Base-by-base conservation (phyloP, 2,329 filamentous ascomycete genomes). In the Sporothrix brasiliensis region DNA sequence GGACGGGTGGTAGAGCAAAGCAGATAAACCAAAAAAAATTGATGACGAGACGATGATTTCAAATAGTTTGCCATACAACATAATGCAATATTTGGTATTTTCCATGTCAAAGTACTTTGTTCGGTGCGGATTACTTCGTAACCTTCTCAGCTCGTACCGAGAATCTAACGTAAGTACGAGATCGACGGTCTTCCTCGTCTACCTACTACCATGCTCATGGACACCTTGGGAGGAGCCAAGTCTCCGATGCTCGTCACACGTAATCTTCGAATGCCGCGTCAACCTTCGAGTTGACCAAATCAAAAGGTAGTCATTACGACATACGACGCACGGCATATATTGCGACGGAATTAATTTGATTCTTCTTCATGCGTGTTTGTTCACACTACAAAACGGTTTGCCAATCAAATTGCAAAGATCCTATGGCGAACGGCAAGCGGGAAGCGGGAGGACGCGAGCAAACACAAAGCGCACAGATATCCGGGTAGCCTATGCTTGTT, bases 1-100 rank as follows among this genome's bases (percentile, higher is more conserved):
- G n/a, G 85, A 89, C 30, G 89, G 88, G 0, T 93, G 91, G 88
- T 91, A 77, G 50, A 4, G 24, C 11, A 44, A 27, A 9, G 10
- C 24, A 6, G 19, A 24, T 5, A 5, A 5, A 7, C 5, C 5
- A 24, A 5, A 9, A n/a, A 19, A 41, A 50, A 16, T 11, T 30
- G 24, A 16, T 39, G 6, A 21, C 7, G 30, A 16, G 11, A 41
- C 21, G 24, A n/a, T 50, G 2, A 3, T 41, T 61, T 41, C 34
- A 24, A n/a, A 61, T 44, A 61, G 56, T 61, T 44, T 44, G 19
- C 34, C 56, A 61, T 41, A 21, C 24, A 61, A 61, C 27, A 34
- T 34, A 34, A 34, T 34, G 19, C 14, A 19, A 49, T 19, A 49
- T 16, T 49, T 14, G 2, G 44, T 49, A 49, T 19, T 49, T 49